Percentiles rank a stretch among this genome's conserved stretches.
These are phyloP conservation scores for Eucalyptus decipiens DNA, from an alignment of 345 rosid genomes.

Conservation along the genomic window DNA sequence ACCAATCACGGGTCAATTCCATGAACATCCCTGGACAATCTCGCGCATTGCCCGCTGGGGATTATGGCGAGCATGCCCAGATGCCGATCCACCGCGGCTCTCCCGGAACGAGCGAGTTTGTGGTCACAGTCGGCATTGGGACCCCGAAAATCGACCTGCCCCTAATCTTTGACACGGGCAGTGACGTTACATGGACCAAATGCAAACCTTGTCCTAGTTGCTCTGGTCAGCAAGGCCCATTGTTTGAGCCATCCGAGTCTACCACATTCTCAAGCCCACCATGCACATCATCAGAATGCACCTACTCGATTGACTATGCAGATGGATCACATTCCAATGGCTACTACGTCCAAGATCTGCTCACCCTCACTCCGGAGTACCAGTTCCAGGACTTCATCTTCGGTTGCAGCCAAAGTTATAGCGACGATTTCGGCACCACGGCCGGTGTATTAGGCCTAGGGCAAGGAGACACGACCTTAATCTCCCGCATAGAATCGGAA, in stretches of 20 bases:
- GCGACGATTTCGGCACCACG: not conserved
- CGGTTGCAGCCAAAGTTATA: slow-evolving; percentile 3
- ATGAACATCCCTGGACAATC: not conserved
- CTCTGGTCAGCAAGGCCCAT: not conserved
- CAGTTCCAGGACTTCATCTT: not conserved
- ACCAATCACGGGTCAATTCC: not conserved
- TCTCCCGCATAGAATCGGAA: not conserved
- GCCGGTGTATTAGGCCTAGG: slow-evolving; percentile 10
- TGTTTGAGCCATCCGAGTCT: slow-evolving; percentile 9
- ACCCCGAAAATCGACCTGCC: slow-evolving; percentile 1
- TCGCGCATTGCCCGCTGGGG: not conserved
- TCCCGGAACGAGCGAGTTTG: not conserved
- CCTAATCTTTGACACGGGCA: slow-evolving; percentile 11
- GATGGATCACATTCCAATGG: slow-evolving; percentile 5
- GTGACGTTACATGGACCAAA: slow-evolving; percentile 4
- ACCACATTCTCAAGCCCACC: not conserved
- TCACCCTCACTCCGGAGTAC: not conserved
- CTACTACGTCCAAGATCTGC: not conserved
- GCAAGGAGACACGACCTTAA: not conserved
- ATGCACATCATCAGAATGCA: not conserved
- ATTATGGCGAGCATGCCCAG: not conserved
- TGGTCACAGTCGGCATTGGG: not conserved
- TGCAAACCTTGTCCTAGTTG: slow-evolving; percentile 1
- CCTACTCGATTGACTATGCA: not conserved
- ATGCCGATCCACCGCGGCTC: not conserved